These are phyloP conservation scores for Calonectria honghensis DNA, from an alignment of 2,329 filamentous ascomycete genomes.

Conservation along the genomic window DNA sequence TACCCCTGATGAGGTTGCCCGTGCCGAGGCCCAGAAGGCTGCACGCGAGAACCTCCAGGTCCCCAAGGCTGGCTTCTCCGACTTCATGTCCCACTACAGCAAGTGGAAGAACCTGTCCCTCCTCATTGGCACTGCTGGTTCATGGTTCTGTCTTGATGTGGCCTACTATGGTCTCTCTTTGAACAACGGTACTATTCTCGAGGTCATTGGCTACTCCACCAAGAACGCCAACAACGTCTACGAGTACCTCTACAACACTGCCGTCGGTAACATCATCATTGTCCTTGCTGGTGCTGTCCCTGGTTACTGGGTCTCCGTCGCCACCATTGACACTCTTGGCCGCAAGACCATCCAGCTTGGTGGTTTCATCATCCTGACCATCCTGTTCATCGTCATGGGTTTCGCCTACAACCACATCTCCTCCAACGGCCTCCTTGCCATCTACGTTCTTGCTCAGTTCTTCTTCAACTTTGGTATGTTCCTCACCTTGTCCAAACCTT, in stretches of 20 bases:
- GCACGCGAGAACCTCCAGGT: conserved; percentile 74
- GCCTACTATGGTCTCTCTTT: conserved; percentile 82
- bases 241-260: conserved; percentile 82
- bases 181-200: conserved; percentile 84
- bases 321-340: conserved; percentile 82
- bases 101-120: conserved; percentile 83
- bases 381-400: conserved; percentile 78
- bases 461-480: conserved; percentile 73
- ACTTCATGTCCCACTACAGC: conserved; percentile 83
- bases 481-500: too few species aligned
- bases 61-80: conserved; percentile 81
- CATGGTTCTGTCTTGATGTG: conserved; percentile 84
- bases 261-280: conserved; percentile 86
- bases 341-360: conserved; percentile 85
- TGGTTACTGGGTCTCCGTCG: conserved; percentile 88
- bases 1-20: conserved; percentile 79
- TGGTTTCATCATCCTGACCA: conserved; percentile 76
- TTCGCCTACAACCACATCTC: conserved; percentile 75
- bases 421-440: conserved; percentile 72
- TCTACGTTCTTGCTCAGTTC: conserved; percentile 75
- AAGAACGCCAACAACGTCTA: conserved; percentile 74
- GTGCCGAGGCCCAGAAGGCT: conserved; percentile 74
- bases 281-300: conserved; percentile 87
- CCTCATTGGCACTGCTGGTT: conserved; percentile 86
- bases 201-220: conserved; percentile 81